Percentiles rank a stretch among this genome's conserved stretches.
Conservation (phyloP, 257 asterid genomes). For the Pogostemon cablin region DNA sequence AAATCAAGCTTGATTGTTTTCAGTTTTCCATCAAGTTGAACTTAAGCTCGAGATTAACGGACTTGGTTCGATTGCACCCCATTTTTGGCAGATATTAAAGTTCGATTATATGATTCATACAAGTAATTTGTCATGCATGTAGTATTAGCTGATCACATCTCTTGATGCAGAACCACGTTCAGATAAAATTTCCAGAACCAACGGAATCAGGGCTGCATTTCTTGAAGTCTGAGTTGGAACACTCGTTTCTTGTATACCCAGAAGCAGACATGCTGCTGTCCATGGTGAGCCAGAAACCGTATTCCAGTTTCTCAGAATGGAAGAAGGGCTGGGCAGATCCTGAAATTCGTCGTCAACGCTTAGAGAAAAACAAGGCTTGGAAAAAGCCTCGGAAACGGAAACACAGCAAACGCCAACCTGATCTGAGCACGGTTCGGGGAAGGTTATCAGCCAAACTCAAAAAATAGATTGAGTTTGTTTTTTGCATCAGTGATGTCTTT, state of each 20-base stretch:
- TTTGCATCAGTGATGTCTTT: neutral
- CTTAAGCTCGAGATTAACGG: neutral
- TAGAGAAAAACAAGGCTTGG: constrained; percentile 36
- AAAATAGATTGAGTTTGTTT: constrained; percentile 34
- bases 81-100: too few species aligned
- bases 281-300: constrained; percentile 39
- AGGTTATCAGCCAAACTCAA: constrained; percentile 65
- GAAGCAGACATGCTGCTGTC: constrained; percentile 81
- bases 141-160: constrained; percentile 10
- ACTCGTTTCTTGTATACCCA: constrained; percentile 55
- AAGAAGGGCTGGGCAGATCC: constrained; percentile 92
- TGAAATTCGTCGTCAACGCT: constrained; percentile 71
- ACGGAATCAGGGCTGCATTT: constrained; percentile 54
- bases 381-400: constrained; percentile 50
- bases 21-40: neutral
- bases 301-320: constrained; percentile 75
- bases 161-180: constrained; percentile 54
- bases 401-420: constrained; percentile 35
- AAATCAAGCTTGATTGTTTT: neutral
- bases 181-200: constrained; percentile 59
- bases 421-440: constrained; percentile 64
- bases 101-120: too few species aligned
- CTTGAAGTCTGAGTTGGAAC: constrained; percentile 44
- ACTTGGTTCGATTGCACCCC: neutral
- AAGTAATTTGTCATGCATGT: neutral